phyloP scores from a whole-genome alignment of 768 basidiomycete species.

The Lactarius psammicola region DNA sequence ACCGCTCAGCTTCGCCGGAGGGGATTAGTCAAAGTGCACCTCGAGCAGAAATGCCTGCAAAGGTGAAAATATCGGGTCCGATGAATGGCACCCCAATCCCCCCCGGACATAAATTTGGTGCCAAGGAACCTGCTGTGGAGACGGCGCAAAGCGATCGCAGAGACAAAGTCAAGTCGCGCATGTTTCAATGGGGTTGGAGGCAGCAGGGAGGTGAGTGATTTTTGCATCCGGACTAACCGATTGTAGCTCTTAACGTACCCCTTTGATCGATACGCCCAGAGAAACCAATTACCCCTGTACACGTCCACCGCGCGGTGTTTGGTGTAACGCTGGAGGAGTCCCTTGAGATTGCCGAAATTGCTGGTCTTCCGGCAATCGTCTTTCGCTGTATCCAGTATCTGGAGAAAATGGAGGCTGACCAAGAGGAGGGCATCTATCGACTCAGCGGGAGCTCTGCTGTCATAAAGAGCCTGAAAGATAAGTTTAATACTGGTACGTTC shows the following conservation, averaged over 20 bases:
- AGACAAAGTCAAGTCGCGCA: conserved; percentile 88
- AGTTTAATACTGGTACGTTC: conserved; percentile 80
- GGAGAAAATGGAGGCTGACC: conserved; percentile 89
- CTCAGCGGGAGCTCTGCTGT: conserved; percentile 93
- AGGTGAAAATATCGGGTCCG: conserved; percentile 88
- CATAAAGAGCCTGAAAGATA: conserved; percentile 89
- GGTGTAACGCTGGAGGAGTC: conserved; percentile 86
- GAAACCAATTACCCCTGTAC: conserved; percentile 39
- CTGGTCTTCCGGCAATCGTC: conserved; percentile 88
- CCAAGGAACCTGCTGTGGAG: conserved; percentile 56
- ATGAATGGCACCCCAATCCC: conserved; percentile 84
- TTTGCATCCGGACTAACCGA: neutral
- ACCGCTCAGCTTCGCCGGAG: conserved; percentile 40
- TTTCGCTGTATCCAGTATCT: conserved; percentile 96
- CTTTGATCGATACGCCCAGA: conserved; percentile 31
- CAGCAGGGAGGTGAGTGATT: conserved; percentile 40
- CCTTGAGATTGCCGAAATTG: conserved; percentile 84
- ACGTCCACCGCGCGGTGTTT: conserved; percentile 74
- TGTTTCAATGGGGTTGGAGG: conserved; percentile 87
- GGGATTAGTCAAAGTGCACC: conserved; percentile 50
- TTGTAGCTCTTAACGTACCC: conserved; percentile 15
- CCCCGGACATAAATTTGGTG: conserved; percentile 85
- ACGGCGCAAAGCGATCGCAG: conserved; percentile 45
- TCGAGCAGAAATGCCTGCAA: conserved; percentile 51
- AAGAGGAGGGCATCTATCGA: conserved; percentile 97